Evolutionary conservation across 305 asterid genomes (phyloP).

Genomic region (Rubia peregrina): DNA sequence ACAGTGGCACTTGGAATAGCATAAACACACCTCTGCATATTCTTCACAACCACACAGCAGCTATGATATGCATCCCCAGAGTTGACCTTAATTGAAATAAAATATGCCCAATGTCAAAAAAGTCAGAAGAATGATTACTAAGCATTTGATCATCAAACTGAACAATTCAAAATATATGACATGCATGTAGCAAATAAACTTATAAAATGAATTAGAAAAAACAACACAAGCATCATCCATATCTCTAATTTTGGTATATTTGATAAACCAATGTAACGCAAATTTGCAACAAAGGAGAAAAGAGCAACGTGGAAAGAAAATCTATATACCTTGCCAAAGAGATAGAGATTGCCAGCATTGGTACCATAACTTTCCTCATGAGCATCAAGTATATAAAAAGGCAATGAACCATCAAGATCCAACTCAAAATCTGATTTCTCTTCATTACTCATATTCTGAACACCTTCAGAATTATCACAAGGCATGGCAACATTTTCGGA

Average conservation of each 20-base stretch:
- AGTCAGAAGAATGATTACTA: constrained; percentile 3
- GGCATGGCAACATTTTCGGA: constrained; percentile 36
- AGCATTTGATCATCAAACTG: neutral
- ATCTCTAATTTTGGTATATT: neutral
- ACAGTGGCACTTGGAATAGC: constrained; percentile 71
- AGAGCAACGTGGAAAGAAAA: neutral
- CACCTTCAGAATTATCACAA: constrained; percentile 26
- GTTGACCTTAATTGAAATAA: constrained; percentile 54
- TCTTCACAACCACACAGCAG: constrained; percentile 82
- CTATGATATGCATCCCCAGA: constrained; percentile 68
- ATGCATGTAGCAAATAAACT: neutral
- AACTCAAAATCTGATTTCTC: constrained; percentile 60
- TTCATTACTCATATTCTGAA: constrained; percentile 30
- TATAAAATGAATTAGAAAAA: neutral
- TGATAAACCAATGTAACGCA: neutral
- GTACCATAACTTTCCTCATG: constrained; percentile 77
- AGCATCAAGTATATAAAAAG: constrained; percentile 90
- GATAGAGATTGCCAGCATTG: constrained; percentile 73
- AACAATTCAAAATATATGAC: neutral
- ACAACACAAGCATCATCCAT: neutral
- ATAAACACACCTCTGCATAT: constrained; percentile 83
- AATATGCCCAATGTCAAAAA: constrained; percentile 25
- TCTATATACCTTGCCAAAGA: constrained; percentile 77
- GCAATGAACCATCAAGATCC: constrained; percentile 73
- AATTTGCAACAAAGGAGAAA: neutral